phyloP scores from a whole-genome alignment of 2,329 filamentous ascomycete species.

The Lizonia empirigonia region DNA sequence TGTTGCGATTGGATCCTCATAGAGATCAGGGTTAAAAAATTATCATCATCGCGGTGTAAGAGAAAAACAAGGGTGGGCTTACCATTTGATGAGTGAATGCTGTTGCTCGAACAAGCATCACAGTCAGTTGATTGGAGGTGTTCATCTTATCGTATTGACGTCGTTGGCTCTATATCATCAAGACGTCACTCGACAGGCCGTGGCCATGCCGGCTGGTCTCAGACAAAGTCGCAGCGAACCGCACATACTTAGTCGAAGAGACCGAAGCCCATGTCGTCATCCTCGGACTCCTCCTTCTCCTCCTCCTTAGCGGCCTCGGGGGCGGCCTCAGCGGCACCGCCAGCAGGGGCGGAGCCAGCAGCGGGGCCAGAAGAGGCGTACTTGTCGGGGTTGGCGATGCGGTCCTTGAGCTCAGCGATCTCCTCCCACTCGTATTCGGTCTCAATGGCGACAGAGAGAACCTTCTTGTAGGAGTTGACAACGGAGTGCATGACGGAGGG shows the following conservation, averaged over 20 bases:
- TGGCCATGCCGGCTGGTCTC: conserved; percentile 27
- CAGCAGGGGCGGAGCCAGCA: conserved; percentile 57
- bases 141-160: conserved; percentile 46
- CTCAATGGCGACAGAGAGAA: conserved; percentile 83
- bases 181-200: conserved; percentile 29
- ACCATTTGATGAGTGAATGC: conserved; percentile 31
- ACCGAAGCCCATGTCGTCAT: conserved; percentile 61
- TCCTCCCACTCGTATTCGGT: conserved; percentile 94
- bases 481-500: conserved; percentile 96
- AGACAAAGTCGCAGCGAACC: conserved; percentile 27
- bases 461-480: conserved; percentile 98
- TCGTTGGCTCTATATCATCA: conserved; percentile 43
- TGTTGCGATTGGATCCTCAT: conserved; percentile 67
- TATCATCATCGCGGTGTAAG: conserved; percentile 60
- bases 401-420: conserved; percentile 98
- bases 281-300: conserved; percentile 64
- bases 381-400: conserved; percentile 97
- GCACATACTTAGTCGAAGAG: conserved; percentile 57
- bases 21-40: conserved; percentile 68
- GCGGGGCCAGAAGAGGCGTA: conserved; percentile 84
- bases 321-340: conserved; percentile 24
- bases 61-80: conserved; percentile 34
- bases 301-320: conserved; percentile 53
- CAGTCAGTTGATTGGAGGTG: conserved; percentile 18
- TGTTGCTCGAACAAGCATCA: conserved; percentile 36